Evolutionary conservation across 1,139 yeast species (phyloP).

Genomic region (Lizanozyma gosingica): DNA sequence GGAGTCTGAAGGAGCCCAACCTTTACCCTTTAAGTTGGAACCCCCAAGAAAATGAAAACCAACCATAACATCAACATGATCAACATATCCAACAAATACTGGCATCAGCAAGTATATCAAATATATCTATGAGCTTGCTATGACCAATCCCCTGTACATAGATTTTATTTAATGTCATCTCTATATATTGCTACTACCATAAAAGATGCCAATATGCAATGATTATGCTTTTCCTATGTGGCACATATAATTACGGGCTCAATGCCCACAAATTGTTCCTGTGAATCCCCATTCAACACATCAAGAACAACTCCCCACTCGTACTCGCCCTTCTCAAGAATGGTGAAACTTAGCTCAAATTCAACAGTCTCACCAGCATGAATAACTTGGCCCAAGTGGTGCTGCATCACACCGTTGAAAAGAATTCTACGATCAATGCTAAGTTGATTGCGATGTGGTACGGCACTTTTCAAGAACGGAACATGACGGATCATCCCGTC

Average conservation of each 20-base stretch:
- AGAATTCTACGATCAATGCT: slow-evolving; percentile 43
- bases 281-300: slow-evolving; percentile 16
- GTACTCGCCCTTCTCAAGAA: slow-evolving; percentile 63
- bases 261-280: slow-evolving; percentile 16
- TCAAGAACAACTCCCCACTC: slow-evolving; percentile 76
- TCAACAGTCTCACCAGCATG: slow-evolving; percentile 31
- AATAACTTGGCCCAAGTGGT: slow-evolving; percentile 32
- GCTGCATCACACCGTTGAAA: slow-evolving; percentile 60
- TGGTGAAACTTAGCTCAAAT: slow-evolving; percentile 45
- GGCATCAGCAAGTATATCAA: not conserved
- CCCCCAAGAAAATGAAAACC: slow-evolving; percentile 8
- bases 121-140: not conserved
- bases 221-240: too few relatives aligned
- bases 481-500: slow-evolving; percentile 60
- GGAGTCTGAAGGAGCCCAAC: slow-evolving; percentile 41
- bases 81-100: too few relatives aligned
- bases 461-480: slow-evolving; percentile 35
- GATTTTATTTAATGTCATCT: too few relatives aligned
- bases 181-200: too few relatives aligned
- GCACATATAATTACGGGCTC: slow-evolving; percentile 29
- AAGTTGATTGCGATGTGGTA: slow-evolving; percentile 11
- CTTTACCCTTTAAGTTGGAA: slow-evolving; percentile 37
- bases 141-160: slow-evolving; percentile 2
- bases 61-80: too few relatives aligned
- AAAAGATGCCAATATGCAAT: too few relatives aligned